Evolutionary conservation across 1,284 basidiomycete genomes (phyloP), one percentile per base, ranked within the genome.

Genomic region (Melampsora americana): DNA sequence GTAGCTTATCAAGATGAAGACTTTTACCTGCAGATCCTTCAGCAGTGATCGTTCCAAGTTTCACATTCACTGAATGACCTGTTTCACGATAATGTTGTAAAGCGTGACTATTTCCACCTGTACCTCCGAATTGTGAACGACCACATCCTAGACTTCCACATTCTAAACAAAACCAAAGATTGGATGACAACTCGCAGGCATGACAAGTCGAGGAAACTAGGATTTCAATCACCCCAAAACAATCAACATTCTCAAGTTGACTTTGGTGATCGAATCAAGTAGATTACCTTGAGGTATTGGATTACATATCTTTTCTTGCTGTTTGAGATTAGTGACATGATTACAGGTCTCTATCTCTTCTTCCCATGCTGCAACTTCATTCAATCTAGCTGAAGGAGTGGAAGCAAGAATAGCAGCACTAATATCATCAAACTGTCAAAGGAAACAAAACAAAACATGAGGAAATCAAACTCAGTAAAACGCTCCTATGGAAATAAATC

Each of bases 71-170:
- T 0, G 90, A 87, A 82, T 99, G 95, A 0, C 86, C 86, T 0
- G 90, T 90, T 75, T 88, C 86, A 71, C 91, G 83, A 78, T 87
- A 97, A 81, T 99, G 96, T 20, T 86, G 82, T 42, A 99, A 83
- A 0, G 92, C 95, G 81, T 99, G 95, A 0, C 94, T 90, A 80
- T 98, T 95, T 1, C 95, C 96, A 0, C 89, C 90, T 0, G 88
- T 78, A 0, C 93, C 93, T 7, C 94, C 95, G 79, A 87, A 93
- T 80, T 95, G 94, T 77, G 90, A 84, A 46, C 95, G 86, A 0
- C 96, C 95, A 79, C 95, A 99, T 5, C 92, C 93, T 32, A 98
- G 88, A n/a, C 89, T 87, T n/a, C 95, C 95, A 80, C 95, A 97
- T 0, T 90, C 90, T 44, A 99, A 85, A 80, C 95, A 99, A 1